These are phyloP conservation scores for Tuber borchii DNA, from an alignment of 495 filamentous ascomycete species.

Conservation along the genomic window DNA sequence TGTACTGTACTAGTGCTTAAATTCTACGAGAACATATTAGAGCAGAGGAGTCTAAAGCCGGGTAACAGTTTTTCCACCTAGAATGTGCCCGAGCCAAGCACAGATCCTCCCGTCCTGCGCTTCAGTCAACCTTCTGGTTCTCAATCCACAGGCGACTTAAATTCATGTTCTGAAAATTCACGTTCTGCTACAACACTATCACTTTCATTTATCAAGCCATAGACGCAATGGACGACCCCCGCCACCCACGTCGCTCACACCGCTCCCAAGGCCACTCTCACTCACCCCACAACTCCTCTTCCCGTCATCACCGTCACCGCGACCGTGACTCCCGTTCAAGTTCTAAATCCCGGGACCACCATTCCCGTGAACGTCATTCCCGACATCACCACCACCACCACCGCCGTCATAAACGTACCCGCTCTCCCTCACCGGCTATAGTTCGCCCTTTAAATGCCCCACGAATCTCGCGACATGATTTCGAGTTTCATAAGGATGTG, in stretches of 20 bases:
- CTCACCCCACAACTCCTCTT: slow-evolving; percentile 13
- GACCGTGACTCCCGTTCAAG: slow-evolving; percentile 19
- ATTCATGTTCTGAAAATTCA: background rate
- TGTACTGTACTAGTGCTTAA: too few relatives aligned
- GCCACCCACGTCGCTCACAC: slow-evolving; percentile 6
- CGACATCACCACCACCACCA: slow-evolving; percentile 16
- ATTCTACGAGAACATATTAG: background rate
- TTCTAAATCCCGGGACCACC: slow-evolving; percentile 7
- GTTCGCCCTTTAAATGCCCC: slow-evolving; percentile 62
- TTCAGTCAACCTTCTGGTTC: background rate
- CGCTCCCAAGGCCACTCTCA: slow-evolving; percentile 11
- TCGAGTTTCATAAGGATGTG: slow-evolving; percentile 58
- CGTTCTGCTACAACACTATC: background rate
- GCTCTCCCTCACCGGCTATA: slow-evolving; percentile 23
- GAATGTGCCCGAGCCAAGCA: background rate
- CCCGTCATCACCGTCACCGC: slow-evolving; percentile 16
- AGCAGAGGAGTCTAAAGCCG: background rate
- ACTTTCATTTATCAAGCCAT: slow-evolving; percentile 5
- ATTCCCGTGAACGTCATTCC: background rate
- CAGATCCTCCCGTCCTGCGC: background rate
- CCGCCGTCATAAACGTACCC: slow-evolving; percentile 22
- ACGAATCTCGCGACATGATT: slow-evolving; percentile 59
- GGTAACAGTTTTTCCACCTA: background rate
- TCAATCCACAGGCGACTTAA: background rate
- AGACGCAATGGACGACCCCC: slow-evolving; percentile 18